Conservation (phyloP, 2,329 filamentous ascomycete genomes). For the Neofusicoccum kwambonambiense region DNA sequence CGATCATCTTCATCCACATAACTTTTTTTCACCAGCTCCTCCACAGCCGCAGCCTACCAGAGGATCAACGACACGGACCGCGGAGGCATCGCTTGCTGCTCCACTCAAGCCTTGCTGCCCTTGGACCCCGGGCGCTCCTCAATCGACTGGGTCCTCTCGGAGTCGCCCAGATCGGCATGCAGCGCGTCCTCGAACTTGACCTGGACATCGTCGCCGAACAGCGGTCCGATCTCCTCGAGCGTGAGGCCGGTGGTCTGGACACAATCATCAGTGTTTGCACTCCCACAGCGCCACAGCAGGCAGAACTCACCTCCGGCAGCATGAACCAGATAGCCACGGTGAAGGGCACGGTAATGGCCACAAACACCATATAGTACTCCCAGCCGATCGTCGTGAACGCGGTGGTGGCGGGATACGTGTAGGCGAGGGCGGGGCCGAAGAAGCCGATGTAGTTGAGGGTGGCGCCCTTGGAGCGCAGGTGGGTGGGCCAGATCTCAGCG, state of each 20-base stretch:
- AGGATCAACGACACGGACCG: too few relatives aligned
- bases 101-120: not conserved
- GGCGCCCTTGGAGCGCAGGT: slow-evolving; percentile 26
- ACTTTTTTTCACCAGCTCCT: too few relatives aligned
- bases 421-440: slow-evolving; percentile 27
- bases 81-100: too few relatives aligned
- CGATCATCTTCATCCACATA: too few relatives aligned
- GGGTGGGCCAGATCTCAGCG: slow-evolving; percentile 37
- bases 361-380: slow-evolving; percentile 33
- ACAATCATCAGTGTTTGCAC: too few relatives aligned
- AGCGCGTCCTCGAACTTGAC: slow-evolving; percentile 25
- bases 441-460: slow-evolving; percentile 25
- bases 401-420: slow-evolving; percentile 19
- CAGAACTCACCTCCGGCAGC: slow-evolving; percentile 23
- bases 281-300: too few relatives aligned
- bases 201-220: slow-evolving; percentile 31
- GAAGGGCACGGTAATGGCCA: slow-evolving; percentile 26
- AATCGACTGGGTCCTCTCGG: not conserved
- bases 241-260: slow-evolving; percentile 27
- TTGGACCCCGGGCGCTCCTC: not conserved
- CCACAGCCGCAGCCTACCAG: too few relatives aligned
- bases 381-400: slow-evolving; percentile 31
- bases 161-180: slow-evolving; percentile 2
- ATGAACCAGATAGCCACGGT: slow-evolving; percentile 26
- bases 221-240: slow-evolving; percentile 32